Evolutionary conservation across 371 early-diverging fungal species (phyloP).

Genomic region (Mortierella sp.): DNA sequence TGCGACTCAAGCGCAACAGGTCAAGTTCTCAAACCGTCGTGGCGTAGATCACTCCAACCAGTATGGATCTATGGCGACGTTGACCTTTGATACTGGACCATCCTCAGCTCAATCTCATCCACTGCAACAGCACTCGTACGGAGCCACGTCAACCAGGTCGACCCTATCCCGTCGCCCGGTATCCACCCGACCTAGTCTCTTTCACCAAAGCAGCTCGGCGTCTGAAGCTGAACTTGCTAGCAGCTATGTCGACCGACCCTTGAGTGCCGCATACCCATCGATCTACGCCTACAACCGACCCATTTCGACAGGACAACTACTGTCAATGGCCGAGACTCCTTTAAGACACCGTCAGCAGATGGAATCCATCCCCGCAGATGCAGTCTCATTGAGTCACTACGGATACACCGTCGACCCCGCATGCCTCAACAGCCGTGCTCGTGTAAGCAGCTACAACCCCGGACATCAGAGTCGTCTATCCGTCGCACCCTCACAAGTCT

Average conservation of each 20-base stretch:
- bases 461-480: slow-evolving; percentile 29
- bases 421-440: neutral
- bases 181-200: slow-evolving; percentile 9
- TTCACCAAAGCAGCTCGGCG: neutral
- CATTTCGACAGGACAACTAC: slow-evolving; percentile 19
- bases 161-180: slow-evolving; percentile 21
- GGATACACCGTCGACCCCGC: slow-evolving; percentile 19
- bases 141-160: slow-evolving; percentile 22
- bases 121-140: neutral
- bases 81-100: slow-evolving; percentile 12
- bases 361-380: slow-evolving; percentile 23
- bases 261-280: neutral
- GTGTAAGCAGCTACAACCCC: neutral
- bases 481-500: slow-evolving; percentile 39
- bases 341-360: neutral
- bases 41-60: slow-evolving; percentile 7
- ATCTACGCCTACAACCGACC: slow-evolving; percentile 17
- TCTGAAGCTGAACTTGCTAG: slow-evolving; percentile 8
- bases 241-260: slow-evolving; percentile 10
- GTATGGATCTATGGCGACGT: slow-evolving; percentile 41
- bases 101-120: neutral
- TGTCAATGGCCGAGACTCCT: neutral
- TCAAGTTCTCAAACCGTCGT: slow-evolving; percentile 4
- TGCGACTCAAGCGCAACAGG: slow-evolving; percentile 20
- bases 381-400: slow-evolving; percentile 17